A percentile compares a stretch with the other conserved stretches of the same genome.
Conservation (phyloP, 2,329 filamentous ascomycete genomes). For the Xylariaceae sp. region DNA sequence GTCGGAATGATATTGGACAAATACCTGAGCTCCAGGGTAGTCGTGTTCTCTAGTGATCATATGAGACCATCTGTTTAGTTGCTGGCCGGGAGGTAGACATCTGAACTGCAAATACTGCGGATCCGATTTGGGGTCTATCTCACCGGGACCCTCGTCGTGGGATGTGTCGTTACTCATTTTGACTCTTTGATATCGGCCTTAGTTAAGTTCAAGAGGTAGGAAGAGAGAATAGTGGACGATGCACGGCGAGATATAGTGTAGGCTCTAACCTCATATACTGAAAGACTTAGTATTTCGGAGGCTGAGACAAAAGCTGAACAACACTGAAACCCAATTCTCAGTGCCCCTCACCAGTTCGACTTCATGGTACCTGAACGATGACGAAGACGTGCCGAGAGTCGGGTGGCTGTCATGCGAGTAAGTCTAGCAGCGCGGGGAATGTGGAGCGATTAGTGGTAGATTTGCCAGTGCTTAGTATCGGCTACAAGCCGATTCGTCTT, state of each 20-base stretch:
- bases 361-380: too few relatives aligned
- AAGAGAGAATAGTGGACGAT: too few relatives aligned
- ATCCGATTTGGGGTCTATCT: conserved; percentile 43
- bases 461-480: conserved; percentile 10
- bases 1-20: conserved; percentile 2
- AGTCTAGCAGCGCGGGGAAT: conserved; percentile 1
- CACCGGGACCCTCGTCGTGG: conserved; percentile 21
- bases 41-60: conserved; percentile 82
- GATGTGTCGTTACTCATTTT: conserved; percentile 21
- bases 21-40: conserved; percentile 84
- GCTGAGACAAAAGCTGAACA: too few relatives aligned
- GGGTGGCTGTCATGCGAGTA: too few relatives aligned
- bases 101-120: conserved; percentile 54
- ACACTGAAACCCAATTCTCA: too few relatives aligned
- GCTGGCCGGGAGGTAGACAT: conserved; percentile 48
- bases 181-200: background rate
- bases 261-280: too few relatives aligned
- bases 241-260: too few relatives aligned
- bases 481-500: conserved; percentile 9
- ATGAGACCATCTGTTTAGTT: conserved; percentile 82
- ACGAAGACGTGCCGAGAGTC: background rate
- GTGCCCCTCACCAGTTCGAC: too few relatives aligned
- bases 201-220: too few relatives aligned
- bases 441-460: conserved; percentile 1
- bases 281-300: too few relatives aligned